phyloP scores from a whole-genome alignment of 2,329 filamentous ascomycete genomes.

The Chalaropsis thielavioides region DNA sequence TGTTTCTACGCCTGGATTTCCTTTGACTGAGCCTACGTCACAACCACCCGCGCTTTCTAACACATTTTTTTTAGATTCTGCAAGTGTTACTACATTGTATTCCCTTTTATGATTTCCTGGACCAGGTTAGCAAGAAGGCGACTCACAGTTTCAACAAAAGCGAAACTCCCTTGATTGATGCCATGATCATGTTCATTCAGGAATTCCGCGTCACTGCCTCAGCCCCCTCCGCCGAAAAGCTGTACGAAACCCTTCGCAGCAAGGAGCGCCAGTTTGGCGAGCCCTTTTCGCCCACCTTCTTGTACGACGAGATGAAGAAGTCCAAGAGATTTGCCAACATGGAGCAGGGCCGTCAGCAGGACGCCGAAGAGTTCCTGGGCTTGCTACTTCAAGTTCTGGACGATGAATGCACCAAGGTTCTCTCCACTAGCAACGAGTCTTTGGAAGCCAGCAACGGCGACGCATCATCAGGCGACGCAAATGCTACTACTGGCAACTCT shows the following conservation, averaged over 20 bases:
- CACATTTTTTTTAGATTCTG: constrained; percentile 48
- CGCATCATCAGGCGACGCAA: neutral
- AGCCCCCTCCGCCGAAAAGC: constrained; percentile 56
- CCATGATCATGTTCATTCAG: constrained; percentile 93
- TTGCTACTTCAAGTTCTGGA: constrained; percentile 86
- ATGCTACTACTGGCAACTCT: constrained; percentile 18
- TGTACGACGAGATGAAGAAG: constrained; percentile 82
- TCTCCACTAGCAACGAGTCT: constrained; percentile 36
- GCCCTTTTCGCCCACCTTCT: constrained; percentile 81
- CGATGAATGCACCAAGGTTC: constrained; percentile 73
- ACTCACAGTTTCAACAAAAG: constrained; percentile 78
- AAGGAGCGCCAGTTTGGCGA: constrained; percentile 82
- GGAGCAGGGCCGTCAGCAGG: constrained; percentile 86
- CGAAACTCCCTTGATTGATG: constrained; percentile 83
- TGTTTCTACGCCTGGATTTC: constrained; percentile 26
- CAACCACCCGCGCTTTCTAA: constrained; percentile 24
- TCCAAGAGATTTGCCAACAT: constrained; percentile 65
- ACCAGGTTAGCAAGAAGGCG: constrained; percentile 70
- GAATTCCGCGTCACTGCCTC: constrained; percentile 80
- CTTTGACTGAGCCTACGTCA: neutral
- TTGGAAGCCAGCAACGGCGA: constrained; percentile 21
- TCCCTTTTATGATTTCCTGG: constrained; percentile 88
- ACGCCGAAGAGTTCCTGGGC: constrained; percentile 91
- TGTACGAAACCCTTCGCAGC: constrained; percentile 59
- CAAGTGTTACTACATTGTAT: constrained; percentile 90